Evolutionary conservation across 352 stramenopile species (phyloP).

Genomic region (Blastocystis sp.): DNA sequence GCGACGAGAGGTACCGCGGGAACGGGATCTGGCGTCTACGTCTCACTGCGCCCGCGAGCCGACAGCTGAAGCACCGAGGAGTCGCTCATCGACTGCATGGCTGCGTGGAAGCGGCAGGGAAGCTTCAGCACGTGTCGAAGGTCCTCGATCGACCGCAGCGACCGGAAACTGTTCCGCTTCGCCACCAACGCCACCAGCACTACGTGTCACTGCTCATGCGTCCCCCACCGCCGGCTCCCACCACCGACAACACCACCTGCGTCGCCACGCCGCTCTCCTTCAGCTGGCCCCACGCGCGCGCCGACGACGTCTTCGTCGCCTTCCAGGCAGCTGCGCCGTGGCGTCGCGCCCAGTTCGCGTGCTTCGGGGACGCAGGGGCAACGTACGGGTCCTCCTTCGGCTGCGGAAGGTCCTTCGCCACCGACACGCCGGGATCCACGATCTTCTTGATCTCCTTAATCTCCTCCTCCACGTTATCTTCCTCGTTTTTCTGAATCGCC

Average conservation of each 20-base stretch:
- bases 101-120: background rate
- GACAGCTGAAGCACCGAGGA: background rate
- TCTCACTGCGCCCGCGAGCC: background rate
- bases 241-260: background rate
- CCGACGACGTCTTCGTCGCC: background rate
- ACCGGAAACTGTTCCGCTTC: conserved; percentile 30
- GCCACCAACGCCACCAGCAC: background rate
- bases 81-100: background rate
- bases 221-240: background rate
- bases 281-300: background rate
- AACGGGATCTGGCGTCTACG: conserved; percentile 23
- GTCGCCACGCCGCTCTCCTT: background rate
- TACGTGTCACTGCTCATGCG: background rate
- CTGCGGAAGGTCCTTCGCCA: conserved; percentile 18
- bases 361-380: background rate
- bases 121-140: background rate
- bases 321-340: background rate
- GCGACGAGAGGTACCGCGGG: background rate
- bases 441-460: conserved; percentile 52
- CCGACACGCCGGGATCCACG: conserved; percentile 27
- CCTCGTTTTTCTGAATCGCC: background rate
- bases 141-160: background rate
- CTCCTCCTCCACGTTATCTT: background rate
- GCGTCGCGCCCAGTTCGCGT: background rate
- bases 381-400: conserved; percentile 10